Conservation (phyloP, 1,284 basidiomycete genomes). For the Marasmius tenuissimus region DNA sequence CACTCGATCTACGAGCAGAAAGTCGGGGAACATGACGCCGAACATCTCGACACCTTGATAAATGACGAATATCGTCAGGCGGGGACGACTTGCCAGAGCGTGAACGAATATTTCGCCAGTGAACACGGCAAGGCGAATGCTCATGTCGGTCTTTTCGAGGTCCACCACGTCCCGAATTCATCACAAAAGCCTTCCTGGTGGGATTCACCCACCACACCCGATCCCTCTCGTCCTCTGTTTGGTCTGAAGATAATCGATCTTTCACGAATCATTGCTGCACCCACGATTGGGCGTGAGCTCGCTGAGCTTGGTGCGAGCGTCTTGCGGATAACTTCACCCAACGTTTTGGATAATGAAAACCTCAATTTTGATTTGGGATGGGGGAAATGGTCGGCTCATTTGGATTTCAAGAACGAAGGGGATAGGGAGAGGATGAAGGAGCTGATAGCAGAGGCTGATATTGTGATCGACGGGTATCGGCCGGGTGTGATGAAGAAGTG, state of each 20-base stretch:
- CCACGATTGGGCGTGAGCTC: constrained; percentile 22
- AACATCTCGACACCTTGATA: constrained; percentile 2
- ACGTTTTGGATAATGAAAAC: constrained; percentile 22
- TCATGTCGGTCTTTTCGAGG: constrained; percentile 21
- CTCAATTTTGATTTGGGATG: constrained; percentile 26
- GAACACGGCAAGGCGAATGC: constrained; percentile 15
- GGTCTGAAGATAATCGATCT: constrained; percentile 28
- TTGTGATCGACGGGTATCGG: constrained; percentile 29
- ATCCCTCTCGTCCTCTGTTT: constrained; percentile 19
- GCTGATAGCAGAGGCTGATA: constrained; percentile 24
- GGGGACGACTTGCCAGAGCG: constrained; percentile 10
- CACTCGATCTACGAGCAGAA: constrained; percentile 1
- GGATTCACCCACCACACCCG: constrained; percentile 11
- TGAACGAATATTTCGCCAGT: constrained; percentile 9
- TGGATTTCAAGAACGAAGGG: constrained; percentile 23
- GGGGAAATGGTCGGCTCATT: constrained; percentile 27
- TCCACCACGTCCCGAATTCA: constrained; percentile 20
- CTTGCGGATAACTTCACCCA: constrained; percentile 25
- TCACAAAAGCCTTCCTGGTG: constrained; percentile 20
- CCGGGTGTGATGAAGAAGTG: constrained; percentile 26
- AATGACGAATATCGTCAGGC: constrained; percentile 10
- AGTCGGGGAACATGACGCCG: neutral
- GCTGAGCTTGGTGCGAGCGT: constrained; percentile 28
- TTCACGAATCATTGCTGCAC: constrained; percentile 28
- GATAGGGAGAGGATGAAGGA: constrained; percentile 18